phyloP scores from a whole-genome alignment of 2,329 filamentous ascomycete species.

The Huntiella decipiens region DNA sequence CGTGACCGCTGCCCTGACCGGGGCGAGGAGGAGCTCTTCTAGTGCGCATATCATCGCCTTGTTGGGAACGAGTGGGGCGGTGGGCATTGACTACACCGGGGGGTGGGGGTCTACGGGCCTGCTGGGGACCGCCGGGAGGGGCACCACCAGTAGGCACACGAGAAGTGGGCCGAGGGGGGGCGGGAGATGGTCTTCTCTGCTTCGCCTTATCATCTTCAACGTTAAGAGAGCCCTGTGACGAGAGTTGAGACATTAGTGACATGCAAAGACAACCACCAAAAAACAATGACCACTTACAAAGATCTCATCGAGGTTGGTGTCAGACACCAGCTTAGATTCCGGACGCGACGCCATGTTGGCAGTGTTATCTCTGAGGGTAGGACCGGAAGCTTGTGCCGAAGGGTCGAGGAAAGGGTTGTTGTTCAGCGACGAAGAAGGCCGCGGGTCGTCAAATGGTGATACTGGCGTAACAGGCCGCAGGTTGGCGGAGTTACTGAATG shows the following conservation, averaged over 20 bases:
- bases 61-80: conserved; percentile 37
- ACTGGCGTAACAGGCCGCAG: conserved; percentile 19
- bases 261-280: neutral
- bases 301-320: conserved; percentile 42
- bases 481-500: conserved; percentile 18
- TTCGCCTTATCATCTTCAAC: conserved; percentile 43
- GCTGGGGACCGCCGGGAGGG: conserved; percentile 9
- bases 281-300: conserved; percentile 42
- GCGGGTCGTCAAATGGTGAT: conserved; percentile 41
- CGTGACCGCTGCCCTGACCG: conserved; percentile 45
- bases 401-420: conserved; percentile 65
- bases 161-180: conserved; percentile 5
- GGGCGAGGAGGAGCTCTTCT: conserved; percentile 29
- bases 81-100: conserved; percentile 49
- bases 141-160: conserved; percentile 12
- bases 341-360: conserved; percentile 27
- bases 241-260: neutral
- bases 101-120: conserved; percentile 23
- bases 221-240: conserved; percentile 18
- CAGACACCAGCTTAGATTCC: conserved; percentile 24
- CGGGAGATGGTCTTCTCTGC: conserved; percentile 30
- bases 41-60: conserved; percentile 19
- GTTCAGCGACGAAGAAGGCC: conserved; percentile 41
- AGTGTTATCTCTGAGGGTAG: conserved; percentile 3
- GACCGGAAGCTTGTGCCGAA: neutral